Percentiles rank a stretch among this genome's conserved stretches.
phyloP scores from a whole-genome alignment of 2,329 filamentous ascomycete genomes.

The Knufia fluminis region DNA sequence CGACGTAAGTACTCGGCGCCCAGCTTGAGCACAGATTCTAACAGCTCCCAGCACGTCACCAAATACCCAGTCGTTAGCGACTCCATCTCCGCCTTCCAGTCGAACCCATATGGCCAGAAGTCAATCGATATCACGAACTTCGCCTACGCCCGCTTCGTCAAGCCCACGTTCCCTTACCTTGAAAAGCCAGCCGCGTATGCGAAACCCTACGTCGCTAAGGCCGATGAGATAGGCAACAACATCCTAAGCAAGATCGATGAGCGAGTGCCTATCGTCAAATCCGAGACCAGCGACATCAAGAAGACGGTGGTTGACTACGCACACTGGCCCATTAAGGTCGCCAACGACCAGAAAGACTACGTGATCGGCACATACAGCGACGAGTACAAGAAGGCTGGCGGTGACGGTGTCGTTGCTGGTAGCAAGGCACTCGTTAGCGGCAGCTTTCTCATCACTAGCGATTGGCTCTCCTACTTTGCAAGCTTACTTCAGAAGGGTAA shows the following conservation, averaged over 20 bases:
- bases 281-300: conserved; percentile 63
- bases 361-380: conserved; percentile 34
- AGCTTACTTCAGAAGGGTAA: conserved; percentile 54
- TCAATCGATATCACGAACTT: conserved; percentile 66
- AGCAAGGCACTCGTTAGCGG: conserved; percentile 64
- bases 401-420: conserved; percentile 54
- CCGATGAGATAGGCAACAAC: conserved; percentile 65
- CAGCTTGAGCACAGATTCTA: conserved; percentile 7
- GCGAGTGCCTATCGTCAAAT: conserved; percentile 64
- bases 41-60: conserved; percentile 58
- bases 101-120: conserved; percentile 73
- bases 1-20: conserved; percentile 23
- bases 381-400: conserved; percentile 41
- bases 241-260: conserved; percentile 61
- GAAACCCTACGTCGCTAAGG: conserved; percentile 73
- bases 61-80: conserved; percentile 79
- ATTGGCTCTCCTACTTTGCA: conserved; percentile 54
- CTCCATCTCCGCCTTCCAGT: conserved; percentile 66
- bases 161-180: conserved; percentile 70
- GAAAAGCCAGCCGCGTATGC: conserved; percentile 71
- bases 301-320: conserved; percentile 53
- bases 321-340: conserved; percentile 54
- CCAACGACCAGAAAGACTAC: conserved; percentile 45
- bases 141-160: conserved; percentile 66
- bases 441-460: conserved; percentile 55